phyloP scores from a whole-genome alignment of 1,284 basidiomycete species.

The Austropuccinia psidii region DNA sequence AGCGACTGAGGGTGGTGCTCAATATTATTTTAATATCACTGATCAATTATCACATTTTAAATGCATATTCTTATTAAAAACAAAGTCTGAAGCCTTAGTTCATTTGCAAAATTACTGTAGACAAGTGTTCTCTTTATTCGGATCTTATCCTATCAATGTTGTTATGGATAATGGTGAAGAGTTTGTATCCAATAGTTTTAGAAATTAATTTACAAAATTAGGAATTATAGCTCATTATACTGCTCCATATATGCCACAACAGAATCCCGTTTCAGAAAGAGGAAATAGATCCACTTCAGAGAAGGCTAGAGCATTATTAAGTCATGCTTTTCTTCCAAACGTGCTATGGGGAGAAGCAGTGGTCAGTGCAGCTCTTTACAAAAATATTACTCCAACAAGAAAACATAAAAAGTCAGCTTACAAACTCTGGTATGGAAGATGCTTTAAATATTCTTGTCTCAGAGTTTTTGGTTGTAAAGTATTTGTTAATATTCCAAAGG shows the following conservation, averaged over 20 bases:
- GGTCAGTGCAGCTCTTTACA: not conserved
- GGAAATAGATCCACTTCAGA: not conserved
- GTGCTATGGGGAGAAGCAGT: not conserved
- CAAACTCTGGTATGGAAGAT: not conserved
- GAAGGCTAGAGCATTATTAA: not conserved
- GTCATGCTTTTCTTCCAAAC: not conserved
- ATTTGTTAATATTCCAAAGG: not conserved
- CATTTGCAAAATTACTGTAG: no score
- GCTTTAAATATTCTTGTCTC: not conserved
- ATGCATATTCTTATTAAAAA: no score
- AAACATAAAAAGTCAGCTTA: not conserved
- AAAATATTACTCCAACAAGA: not conserved
- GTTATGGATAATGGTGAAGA: conserved; percentile 15
- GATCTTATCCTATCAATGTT: no score
- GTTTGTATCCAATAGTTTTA: not conserved
- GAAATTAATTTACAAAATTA: not conserved
- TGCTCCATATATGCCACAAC: not conserved
- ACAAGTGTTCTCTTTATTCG: no score
- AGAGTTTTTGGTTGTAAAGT: not conserved
- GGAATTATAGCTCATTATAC: not conserved
- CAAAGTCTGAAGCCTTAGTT: no score
- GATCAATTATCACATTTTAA: no score
- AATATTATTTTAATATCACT: no score
- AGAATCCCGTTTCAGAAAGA: not conserved
- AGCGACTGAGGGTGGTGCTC: no score